Conservation (phyloP, 257 asterid genomes). For the Capsicum pubescens region DNA sequence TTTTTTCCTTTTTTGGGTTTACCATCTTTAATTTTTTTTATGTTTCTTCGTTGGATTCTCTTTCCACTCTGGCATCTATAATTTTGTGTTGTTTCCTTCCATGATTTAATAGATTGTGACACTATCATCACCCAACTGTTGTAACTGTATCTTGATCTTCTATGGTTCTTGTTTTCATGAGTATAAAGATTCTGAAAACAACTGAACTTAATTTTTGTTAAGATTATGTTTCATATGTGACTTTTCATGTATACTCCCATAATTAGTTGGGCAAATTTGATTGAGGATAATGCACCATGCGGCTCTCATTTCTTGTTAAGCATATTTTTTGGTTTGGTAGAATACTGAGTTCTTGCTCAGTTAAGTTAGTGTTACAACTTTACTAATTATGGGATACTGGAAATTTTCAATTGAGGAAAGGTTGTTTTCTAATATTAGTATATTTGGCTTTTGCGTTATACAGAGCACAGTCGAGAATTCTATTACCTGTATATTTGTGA, state of each 20-base stretch:
- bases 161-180: background rate
- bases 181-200: background rate
- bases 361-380: background rate
- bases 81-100: background rate
- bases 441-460: background rate
- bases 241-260: background rate
- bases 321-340: background rate
- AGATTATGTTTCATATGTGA: background rate
- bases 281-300: background rate
- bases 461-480: background rate
- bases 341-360: background rate
- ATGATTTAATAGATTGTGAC: background rate
- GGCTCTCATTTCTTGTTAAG: background rate
- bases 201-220: slow-evolving; percentile 12
- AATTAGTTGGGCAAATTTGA: background rate
- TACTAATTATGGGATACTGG: background rate
- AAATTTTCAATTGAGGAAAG: background rate
- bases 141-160: background rate
- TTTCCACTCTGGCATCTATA: background rate
- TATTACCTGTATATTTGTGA: background rate
- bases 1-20: too few species aligned
- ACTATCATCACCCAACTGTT: background rate
- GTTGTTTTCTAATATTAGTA: background rate
- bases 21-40: background rate
- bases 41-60: background rate